Conservation (phyloP, 2,329 filamentous ascomycete species). For the Cladosporium sp. region DNA sequence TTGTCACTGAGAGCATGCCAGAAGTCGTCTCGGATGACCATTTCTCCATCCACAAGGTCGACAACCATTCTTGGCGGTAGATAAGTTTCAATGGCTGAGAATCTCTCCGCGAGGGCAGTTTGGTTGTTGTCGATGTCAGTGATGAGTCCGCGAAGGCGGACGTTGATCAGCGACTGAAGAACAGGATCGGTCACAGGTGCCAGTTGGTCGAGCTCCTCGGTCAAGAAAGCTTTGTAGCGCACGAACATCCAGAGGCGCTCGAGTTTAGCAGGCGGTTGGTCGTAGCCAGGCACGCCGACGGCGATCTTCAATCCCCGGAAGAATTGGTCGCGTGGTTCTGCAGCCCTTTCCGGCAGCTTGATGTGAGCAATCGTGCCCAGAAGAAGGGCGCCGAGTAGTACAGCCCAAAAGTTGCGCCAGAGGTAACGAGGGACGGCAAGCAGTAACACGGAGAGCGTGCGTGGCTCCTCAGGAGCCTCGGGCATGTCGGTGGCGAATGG, state of each 20-base stretch:
- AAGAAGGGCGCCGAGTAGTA: background rate
- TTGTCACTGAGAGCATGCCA: constrained; percentile 60
- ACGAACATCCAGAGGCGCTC: constrained; percentile 2
- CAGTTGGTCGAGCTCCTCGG: background rate
- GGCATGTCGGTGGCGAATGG: background rate
- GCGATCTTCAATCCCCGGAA: background rate
- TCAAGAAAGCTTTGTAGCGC: background rate
- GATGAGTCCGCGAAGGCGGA: background rate
- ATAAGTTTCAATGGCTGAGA: constrained; percentile 38
- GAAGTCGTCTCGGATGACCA: constrained; percentile 57
- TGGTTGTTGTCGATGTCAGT: background rate
- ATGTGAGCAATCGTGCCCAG: background rate
- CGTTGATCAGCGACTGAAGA: background rate
- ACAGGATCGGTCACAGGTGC: background rate
- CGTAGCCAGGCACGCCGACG: background rate
- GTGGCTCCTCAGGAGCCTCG: background rate
- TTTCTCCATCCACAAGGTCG: constrained; percentile 47
- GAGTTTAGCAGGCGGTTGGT: background rate
- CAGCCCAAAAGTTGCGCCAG: constrained; percentile 12
- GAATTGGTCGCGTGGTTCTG: constrained; percentile 2
- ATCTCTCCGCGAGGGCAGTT: constrained; percentile 6
- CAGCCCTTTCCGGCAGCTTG: background rate
- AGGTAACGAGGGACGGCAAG: constrained; percentile 11
- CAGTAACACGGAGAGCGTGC: constrained; percentile 4
- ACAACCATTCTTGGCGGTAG: constrained; percentile 58